A percentile compares a stretch with the other conserved stretches of the same genome.
These are phyloP conservation scores for Colletotrichum destructivum DNA, from an alignment of 2,329 filamentous ascomycete species.

Conservation along the genomic window DNA sequence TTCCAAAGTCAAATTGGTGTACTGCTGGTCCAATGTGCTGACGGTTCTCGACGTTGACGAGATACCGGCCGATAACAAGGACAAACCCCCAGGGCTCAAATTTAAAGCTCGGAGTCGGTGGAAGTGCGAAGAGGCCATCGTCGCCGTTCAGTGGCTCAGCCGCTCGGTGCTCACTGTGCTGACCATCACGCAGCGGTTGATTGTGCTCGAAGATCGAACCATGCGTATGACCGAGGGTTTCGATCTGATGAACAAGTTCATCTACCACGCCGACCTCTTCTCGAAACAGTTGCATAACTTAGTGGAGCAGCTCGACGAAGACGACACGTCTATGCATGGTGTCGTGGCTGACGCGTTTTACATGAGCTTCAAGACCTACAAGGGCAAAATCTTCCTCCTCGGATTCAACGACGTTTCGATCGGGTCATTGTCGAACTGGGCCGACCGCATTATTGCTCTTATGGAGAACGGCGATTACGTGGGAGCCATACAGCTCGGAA, in stretches of 20 bases:
- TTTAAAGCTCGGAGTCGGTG: conserved; percentile 90
- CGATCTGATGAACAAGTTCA: conserved; percentile 91
- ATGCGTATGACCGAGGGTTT: conserved; percentile 96
- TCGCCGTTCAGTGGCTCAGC: conserved; percentile 96
- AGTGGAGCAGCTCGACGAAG: conserved; percentile 90
- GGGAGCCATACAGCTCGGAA: conserved; percentile 89
- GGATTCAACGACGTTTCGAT: conserved; percentile 96
- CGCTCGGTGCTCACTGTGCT: conserved; percentile 92
- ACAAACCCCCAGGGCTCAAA: conserved; percentile 82
- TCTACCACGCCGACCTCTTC: conserved; percentile 92
- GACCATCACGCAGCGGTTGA: conserved; percentile 92
- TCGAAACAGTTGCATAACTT: conserved; percentile 87
- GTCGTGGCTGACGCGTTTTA: conserved; percentile 97
- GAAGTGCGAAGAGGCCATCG: conserved; percentile 95
- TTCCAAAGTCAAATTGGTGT: conserved; percentile 90
- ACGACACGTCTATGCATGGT: conserved; percentile 91
- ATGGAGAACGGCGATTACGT: conserved; percentile 99
- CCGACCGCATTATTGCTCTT: conserved; percentile 89
- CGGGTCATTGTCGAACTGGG: conserved; percentile 96
- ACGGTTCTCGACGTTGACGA: conserved; percentile 93
- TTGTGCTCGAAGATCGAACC: conserved; percentile 90
- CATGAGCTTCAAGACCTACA: conserved; percentile 97
- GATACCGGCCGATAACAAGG: conserved; percentile 75
- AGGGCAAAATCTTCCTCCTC: conserved; percentile 90
- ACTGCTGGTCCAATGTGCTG: conserved; percentile 99